Evolutionary conservation across 768 basidiomycete species (phyloP), one percentile per base, ranked within the genome.

Genomic region (Suillus spraguei): DNA sequence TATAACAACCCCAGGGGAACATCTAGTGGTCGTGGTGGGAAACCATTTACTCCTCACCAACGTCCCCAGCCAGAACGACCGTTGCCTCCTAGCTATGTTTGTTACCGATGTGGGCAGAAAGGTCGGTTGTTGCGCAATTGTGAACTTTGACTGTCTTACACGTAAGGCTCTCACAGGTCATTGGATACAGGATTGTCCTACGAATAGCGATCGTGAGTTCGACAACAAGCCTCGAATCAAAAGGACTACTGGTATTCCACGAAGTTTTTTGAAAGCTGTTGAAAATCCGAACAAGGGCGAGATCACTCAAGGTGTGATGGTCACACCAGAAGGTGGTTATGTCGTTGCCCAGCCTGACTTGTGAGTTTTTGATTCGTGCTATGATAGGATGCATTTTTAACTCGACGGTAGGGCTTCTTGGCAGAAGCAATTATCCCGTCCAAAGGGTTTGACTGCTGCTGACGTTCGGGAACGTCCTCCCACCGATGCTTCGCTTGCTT

Each of bases 141-240:
- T 13, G 28, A 28, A 6, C 10, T 36, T 60, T 35, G 41, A 35
- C 65, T 59, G 33, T 49, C 14, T 38, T 49, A 64, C 42, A 68
- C 39, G 49, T 64, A 63, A 41, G 41, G 62, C 52, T 52, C 52
- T 54, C 24, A 22, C 74, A 98, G 97, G 97, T 46, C 97, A 99
- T 72, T 99, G 97, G 97, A 99, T 99, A 67, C 96, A 99, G 73
- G 94, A 97, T 66, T 99, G 97, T 74, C 97, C 97, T 2, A 97
- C 95, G 7, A 98, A 98, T 74, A 95, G 91, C 69, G 94, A 99
- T 72, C 90, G 94, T 59, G 94, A 96, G 56, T 97, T 90, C 67
- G 94, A 97, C 76, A 91, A 99, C 70, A 83, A 91, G 63, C 97
- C 97, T 54, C 90, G 96, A 33, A 96, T 99, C 74, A 98, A 98